These are phyloP conservation scores for Filosporella fistucella DNA, from an alignment of 495 filamentous ascomycete species.

Conservation along the genomic window DNA sequence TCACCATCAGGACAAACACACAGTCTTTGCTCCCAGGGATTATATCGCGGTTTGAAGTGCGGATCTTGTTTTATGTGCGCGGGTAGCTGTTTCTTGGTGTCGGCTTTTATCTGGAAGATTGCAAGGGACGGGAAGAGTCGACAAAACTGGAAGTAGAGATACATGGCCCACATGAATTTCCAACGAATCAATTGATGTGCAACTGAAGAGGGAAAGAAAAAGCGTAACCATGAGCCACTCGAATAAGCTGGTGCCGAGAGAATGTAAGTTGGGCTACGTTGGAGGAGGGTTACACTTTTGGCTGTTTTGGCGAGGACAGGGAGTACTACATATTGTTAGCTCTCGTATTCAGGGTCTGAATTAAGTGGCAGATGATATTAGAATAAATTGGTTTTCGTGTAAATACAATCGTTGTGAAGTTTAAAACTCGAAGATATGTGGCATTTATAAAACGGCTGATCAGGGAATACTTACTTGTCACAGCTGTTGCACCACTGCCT, in stretches of 20 bases:
- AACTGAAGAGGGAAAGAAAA: slow-evolving; percentile 30
- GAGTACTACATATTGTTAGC: no score
- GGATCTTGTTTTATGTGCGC: slow-evolving; percentile 46
- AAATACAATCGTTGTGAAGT: no score
- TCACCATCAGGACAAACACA: slow-evolving; percentile 66
- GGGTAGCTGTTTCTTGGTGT: slow-evolving; percentile 46
- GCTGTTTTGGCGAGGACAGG: slow-evolving; percentile 38
- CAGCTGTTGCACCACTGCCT: slow-evolving; percentile 52
- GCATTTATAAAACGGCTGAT: no score
- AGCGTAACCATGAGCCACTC: slow-evolving; percentile 26
- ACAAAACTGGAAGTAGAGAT: slow-evolving; percentile 39
- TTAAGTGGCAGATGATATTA: no score
- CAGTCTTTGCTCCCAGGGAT: slow-evolving; percentile 66
- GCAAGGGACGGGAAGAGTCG: slow-evolving; percentile 46
- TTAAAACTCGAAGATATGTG: no score
- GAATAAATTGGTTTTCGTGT: no score
- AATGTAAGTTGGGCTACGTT: slow-evolving; percentile 41
- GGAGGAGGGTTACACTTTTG: slow-evolving; percentile 47
- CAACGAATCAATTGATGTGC: slow-evolving; percentile 32
- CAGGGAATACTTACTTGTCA: no score
- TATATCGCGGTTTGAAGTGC: slow-evolving; percentile 66
- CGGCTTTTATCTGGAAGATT: slow-evolving; percentile 34
- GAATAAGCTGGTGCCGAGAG: slow-evolving; percentile 12
- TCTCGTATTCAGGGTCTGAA: no score
- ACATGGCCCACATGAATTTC: neutral